These are phyloP conservation scores for Phytophthora foliorum DNA, from an alignment of 352 stramenopile genomes.

Conservation along the genomic window DNA sequence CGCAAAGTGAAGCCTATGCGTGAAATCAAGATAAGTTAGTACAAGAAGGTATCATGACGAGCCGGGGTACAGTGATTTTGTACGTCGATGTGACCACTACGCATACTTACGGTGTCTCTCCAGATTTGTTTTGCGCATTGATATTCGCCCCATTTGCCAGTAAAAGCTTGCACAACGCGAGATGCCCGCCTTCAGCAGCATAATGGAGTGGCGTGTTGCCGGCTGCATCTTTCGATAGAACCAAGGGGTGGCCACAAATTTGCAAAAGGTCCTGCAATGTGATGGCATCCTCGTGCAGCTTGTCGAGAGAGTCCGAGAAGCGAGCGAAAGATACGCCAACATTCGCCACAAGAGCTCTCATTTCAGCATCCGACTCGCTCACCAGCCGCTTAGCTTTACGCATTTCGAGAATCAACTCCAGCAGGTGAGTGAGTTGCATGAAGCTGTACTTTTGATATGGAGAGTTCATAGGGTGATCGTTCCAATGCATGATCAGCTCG, in stretches of 20 bases:
- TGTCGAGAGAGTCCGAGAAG: conserved; percentile 77
- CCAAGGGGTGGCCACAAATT: conserved; percentile 80
- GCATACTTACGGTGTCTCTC: conserved; percentile 70
- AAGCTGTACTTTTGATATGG: conserved; percentile 76
- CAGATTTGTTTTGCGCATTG: conserved; percentile 81
- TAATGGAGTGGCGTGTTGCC: conserved; percentile 86
- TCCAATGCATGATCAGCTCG: conserved; percentile 73
- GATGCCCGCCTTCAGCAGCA: conserved; percentile 77
- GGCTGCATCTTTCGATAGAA: conserved; percentile 64
- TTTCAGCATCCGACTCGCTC: conserved; percentile 66
- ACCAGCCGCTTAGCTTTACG: conserved; percentile 62
- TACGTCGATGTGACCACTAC: neutral
- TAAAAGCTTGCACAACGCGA: conserved; percentile 69
- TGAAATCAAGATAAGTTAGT: neutral
- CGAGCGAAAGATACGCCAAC: conserved; percentile 68
- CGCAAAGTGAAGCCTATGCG: conserved; percentile 75
- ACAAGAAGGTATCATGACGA: neutral
- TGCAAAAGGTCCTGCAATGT: conserved; percentile 70
- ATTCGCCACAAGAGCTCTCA: conserved; percentile 58
- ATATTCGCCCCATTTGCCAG: conserved; percentile 77
- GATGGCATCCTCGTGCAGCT: conserved; percentile 62
- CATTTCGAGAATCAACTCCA: conserved; percentile 60
- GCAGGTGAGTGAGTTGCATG: conserved; percentile 53
- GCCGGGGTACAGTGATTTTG: too few species aligned
- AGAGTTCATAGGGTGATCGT: conserved; percentile 66